Conservation (phyloP, 352 stramenopile species). For the Phytophthora macrochlamydospora region DNA sequence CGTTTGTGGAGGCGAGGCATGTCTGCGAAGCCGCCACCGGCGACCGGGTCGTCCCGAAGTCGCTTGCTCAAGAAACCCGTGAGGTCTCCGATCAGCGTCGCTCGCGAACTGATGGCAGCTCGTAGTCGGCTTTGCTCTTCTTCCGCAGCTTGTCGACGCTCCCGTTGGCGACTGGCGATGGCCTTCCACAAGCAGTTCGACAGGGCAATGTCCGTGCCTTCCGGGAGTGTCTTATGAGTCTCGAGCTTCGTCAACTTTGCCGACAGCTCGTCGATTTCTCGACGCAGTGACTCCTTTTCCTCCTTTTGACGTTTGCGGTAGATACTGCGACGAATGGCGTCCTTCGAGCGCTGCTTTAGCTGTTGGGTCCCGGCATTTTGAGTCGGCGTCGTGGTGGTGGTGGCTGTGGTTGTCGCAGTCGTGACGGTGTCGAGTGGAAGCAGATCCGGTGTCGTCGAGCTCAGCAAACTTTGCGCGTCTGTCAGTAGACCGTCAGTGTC, state of each 20-base stretch:
- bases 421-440: not conserved
- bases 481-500: conserved; percentile 3
- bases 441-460: not conserved
- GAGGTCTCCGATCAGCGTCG: conserved; percentile 35
- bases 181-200: conserved; percentile 36
- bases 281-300: conserved; percentile 37
- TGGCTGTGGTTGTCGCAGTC: not conserved
- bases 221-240: conserved; percentile 6
- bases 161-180: conserved; percentile 33
- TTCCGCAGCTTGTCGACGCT: conserved; percentile 29
- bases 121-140: conserved; percentile 26
- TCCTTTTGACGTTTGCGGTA: conserved; percentile 44
- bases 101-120: conserved; percentile 29
- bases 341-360: conserved; percentile 23
- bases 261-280: conserved; percentile 36
- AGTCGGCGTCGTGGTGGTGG: not conserved
- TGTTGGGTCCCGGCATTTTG: conserved; percentile 1
- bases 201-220: conserved; percentile 19
- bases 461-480: conserved; percentile 6
- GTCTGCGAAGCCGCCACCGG: conserved; percentile 6
- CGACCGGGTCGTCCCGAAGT: conserved; percentile 13
- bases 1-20: conserved; percentile 20
- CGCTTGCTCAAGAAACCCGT: conserved; percentile 30
- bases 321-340: conserved; percentile 33
- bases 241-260: conserved; percentile 31